phyloP scores from a whole-genome alignment of 768 basidiomycete species.

The Thelephora aurantiotincta region DNA sequence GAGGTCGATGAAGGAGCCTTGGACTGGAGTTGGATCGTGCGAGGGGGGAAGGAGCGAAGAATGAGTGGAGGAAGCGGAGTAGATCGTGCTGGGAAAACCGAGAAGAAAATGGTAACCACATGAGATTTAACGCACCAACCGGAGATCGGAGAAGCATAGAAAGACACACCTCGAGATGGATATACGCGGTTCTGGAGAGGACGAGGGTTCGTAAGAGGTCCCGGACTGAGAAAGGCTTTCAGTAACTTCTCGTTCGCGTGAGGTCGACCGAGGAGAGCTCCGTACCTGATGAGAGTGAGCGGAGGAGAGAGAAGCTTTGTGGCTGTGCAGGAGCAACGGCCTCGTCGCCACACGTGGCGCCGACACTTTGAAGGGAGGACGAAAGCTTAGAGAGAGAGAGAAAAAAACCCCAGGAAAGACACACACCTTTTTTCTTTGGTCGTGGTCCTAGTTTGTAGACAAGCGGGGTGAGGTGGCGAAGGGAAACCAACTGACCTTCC shows the following conservation, averaged over 20 bases:
- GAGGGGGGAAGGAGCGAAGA: slow-evolving; percentile 4
- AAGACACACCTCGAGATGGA: slow-evolving; percentile 22
- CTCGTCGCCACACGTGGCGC: not conserved
- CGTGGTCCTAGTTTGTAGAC: too few species aligned
- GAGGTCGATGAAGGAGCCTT: slow-evolving; percentile 36
- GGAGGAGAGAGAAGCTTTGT: slow-evolving; percentile 1
- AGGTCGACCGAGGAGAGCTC: not conserved
- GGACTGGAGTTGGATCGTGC: slow-evolving; percentile 7
- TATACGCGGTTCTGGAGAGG: slow-evolving; percentile 22
- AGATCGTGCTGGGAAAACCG: slow-evolving; percentile 2
- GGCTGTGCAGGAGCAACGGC: not conserved
- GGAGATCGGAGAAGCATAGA: slow-evolving; percentile 20
- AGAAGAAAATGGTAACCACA: slow-evolving; percentile 7
- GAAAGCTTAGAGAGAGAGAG: too few species aligned
- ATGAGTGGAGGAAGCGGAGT: slow-evolving; percentile 3
- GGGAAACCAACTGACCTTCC: too few species aligned
- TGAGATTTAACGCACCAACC: slow-evolving; percentile 9
- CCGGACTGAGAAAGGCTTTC: not conserved
- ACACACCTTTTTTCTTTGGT: too few species aligned
- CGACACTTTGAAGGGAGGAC: too few species aligned
- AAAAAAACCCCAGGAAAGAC: too few species aligned
- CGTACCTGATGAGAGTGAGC: not conserved
- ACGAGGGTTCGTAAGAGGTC: slow-evolving; percentile 12
- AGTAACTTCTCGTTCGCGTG: not conserved
- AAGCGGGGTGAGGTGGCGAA: too few species aligned